Conservation (phyloP, 345 rosid genomes). For the Viola odorata region DNA sequence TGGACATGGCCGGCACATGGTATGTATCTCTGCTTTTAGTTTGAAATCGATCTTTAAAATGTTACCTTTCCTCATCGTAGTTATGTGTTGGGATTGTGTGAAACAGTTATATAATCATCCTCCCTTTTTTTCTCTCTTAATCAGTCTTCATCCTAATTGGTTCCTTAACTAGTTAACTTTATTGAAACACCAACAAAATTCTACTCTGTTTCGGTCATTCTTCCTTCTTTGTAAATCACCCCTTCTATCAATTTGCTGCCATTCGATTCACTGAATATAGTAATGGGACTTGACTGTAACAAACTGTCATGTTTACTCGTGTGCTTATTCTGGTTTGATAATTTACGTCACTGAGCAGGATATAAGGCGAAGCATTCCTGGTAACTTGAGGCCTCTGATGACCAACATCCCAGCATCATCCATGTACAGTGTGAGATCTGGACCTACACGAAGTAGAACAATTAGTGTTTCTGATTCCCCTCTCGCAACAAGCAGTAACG, state of each 20-base stretch:
- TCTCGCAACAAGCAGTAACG: constrained; percentile 94
- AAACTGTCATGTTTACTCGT: neutral
- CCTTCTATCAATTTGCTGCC: neutral
- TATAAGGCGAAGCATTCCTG: constrained; percentile 83
- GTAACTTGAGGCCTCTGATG: constrained; percentile 83
- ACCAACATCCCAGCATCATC: constrained; percentile 96
- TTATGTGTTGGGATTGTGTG: no score
- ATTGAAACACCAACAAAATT: no score
- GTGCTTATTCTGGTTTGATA: constrained; percentile 10
- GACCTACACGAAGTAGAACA: constrained; percentile 59
- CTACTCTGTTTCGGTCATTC: no score
- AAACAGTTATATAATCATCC: no score
- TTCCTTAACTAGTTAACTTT: no score
- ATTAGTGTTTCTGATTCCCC: constrained; percentile 83
- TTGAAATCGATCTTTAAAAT: no score
- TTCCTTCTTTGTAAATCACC: neutral
- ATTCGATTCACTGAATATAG: neutral
- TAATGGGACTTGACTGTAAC: neutral
- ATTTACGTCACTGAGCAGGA: constrained; percentile 45
- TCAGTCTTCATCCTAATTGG: no score
- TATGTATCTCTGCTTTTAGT: constrained; percentile 27
- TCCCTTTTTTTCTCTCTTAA: no score
- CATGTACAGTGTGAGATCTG: constrained; percentile 94
- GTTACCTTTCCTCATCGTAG: no score
- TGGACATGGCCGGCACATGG: constrained; percentile 99